phyloP scores from a whole-genome alignment of 352 stramenopile species.

The Thraustotheca clavata region DNA sequence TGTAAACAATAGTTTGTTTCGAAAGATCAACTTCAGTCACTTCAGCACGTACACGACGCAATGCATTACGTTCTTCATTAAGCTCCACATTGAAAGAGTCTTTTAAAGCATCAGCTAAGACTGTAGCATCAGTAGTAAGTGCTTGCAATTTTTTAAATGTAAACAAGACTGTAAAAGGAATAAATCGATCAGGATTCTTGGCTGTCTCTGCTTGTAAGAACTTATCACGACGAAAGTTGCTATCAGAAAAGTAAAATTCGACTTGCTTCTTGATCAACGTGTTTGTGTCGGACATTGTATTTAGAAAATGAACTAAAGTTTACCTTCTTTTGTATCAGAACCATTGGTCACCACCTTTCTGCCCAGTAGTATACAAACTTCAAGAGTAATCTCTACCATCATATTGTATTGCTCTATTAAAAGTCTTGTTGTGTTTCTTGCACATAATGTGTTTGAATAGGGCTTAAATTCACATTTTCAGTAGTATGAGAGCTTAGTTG shows the following conservation, averaged over 20 bases:
- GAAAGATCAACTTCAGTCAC: constrained; percentile 50
- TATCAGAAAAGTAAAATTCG: constrained; percentile 91
- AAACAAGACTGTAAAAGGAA: constrained; percentile 80
- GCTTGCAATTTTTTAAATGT: constrained; percentile 89
- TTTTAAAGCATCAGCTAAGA: constrained; percentile 58
- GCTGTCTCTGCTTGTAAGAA: constrained; percentile 83
- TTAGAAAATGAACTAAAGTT: constrained; percentile 10
- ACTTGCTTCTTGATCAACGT: constrained; percentile 74
- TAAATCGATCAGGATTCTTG: constrained; percentile 72
- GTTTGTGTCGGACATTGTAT: neutral
- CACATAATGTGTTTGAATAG: too few relatives aligned
- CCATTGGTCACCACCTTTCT: neutral
- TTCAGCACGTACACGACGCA: constrained; percentile 67
- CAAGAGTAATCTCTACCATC: too few relatives aligned
- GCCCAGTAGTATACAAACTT: neutral
- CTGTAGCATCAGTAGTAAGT: constrained; percentile 60
- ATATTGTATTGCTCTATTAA: too few relatives aligned
- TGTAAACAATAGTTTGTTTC: constrained; percentile 61
- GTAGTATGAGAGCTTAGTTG: constrained; percentile 47
- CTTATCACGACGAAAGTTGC: constrained; percentile 87
- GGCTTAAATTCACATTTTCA: too few relatives aligned
- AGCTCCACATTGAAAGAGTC: constrained; percentile 74
- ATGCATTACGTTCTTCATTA: constrained; percentile 59
- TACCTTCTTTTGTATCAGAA: neutral
- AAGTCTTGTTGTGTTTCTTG: too few relatives aligned